Base-by-base conservation (phyloP, 2,329 filamentous ascomycete genomes). In the Dactylellina parvicollis region DNA sequence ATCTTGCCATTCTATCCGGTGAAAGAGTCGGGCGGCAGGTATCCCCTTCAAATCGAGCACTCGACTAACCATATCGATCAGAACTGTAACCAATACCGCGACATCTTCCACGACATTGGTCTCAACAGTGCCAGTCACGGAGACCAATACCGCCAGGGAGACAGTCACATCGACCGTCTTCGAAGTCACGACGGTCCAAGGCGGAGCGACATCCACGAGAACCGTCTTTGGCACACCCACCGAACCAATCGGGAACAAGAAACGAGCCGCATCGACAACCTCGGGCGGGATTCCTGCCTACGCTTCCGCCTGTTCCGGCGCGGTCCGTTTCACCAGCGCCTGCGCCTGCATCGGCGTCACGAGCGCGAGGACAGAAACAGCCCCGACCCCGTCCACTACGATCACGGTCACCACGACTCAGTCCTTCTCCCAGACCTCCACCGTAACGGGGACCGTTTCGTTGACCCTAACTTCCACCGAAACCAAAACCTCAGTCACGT, bases 261-360 rank as follows among this genome's bases (percentile, higher is more conserved):
- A 55, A 26, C 30, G 50, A 24, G 8, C 22, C 3, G 54, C 36
- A 44, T 44, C 40, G n/a, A 20, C 12, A n/a, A 47, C 56, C 14
- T 44, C 20, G 8, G 24, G 10, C 4, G 18, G 20, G 5, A 34
- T 61, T 24, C 54, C 54, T 12, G 36, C 36, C 5, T 59, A 38
- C 8, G 57, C 57, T 20, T 50, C 44, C 8, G 20, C 57, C 14
- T 62, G 57, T 38, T 61, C 57, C 16, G 44, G 47, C 5, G 47
- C 36, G 1, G 34, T 36, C 16, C 59, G 59, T n/a, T 64, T 54
- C 22, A 54, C 59, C 4, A 64, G 59, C 22, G 59, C 59, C 16
- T 64, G 59, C n/a, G 54, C 59, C 22, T 64, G 59, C 26, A 24
- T 64, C 16, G 59, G 59, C 10, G 59, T 64, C 22, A 52, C 47